Percentiles rank a stretch among this genome's conserved stretches.
Conservation (phyloP, 202 grass and related monocot genomes). For the Dendrocalamus latiflorus region DNA sequence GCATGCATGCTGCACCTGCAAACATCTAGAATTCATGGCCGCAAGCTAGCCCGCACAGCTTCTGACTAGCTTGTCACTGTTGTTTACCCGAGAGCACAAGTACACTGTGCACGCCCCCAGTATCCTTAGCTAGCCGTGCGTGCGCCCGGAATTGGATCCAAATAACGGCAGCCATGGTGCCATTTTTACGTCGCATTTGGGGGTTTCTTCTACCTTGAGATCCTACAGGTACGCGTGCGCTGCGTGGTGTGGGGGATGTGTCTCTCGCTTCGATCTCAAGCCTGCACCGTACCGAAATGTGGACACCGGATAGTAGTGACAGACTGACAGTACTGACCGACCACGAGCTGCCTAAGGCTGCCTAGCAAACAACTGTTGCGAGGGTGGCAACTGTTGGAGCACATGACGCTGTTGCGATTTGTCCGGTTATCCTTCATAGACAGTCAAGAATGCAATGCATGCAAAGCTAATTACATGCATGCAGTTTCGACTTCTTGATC, state of each 20-base stretch:
- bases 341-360: no score
- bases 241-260: no score
- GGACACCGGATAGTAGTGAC: background rate
- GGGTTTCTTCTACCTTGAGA: background rate
- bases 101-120: background rate
- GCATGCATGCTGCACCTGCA: background rate
- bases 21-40: background rate
- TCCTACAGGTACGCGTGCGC: background rate
- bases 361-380: background rate
- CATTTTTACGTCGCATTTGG: background rate
- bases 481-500: background rate
- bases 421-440: background rate
- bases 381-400: conserved; percentile 1
- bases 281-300: background rate
- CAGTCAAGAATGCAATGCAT: background rate
- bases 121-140: background rate
- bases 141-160: background rate
- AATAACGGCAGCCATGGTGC: background rate
- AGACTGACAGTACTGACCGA: no score
- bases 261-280: background rate
- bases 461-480: no score
- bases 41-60: background rate
- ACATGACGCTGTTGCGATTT: background rate
- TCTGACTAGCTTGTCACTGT: background rate
- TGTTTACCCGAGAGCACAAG: background rate